Evolutionary conservation across 148 eudicot species (phyloP).

Genomic region (Arctostaphylos glauca): DNA sequence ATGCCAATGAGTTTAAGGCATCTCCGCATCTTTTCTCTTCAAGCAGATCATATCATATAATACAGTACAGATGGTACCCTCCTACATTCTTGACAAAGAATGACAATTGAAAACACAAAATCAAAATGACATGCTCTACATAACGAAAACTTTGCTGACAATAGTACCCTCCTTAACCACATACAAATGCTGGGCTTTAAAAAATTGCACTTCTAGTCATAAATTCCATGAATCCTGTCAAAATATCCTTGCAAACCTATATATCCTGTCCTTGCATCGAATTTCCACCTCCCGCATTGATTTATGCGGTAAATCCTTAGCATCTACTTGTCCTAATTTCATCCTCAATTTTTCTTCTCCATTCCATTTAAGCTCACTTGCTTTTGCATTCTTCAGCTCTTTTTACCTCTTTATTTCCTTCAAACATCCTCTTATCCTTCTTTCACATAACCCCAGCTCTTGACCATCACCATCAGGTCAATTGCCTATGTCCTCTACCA

Average conservation of each 20-base stretch:
- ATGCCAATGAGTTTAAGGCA: neutral
- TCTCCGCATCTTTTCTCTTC: neutral
- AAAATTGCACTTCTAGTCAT: neutral
- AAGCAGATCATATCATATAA: neutral
- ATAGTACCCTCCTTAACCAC: neutral
- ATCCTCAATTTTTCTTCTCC: neutral
- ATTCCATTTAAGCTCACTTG: neutral
- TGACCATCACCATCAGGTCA: neutral
- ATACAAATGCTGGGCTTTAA: neutral
- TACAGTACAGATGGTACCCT: neutral
- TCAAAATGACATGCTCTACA: neutral
- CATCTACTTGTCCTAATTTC: neutral
- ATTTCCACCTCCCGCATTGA: neutral
- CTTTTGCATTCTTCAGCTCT: neutral
- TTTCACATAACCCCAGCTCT: neutral
- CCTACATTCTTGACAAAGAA: neutral
- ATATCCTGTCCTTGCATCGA: neutral
- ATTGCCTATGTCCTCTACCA: neutral
- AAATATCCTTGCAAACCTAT: neutral
- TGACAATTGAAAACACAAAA: neutral
- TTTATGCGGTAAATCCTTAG: neutral
- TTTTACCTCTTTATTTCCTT: neutral
- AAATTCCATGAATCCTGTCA: neutral
- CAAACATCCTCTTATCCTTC: neutral
- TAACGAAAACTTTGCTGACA: neutral